Evolutionary conservation across 163 green algal genomes (phyloP), one percentile per base, ranked within the genome.

Genomic region (Picocystis sp.): DNA sequence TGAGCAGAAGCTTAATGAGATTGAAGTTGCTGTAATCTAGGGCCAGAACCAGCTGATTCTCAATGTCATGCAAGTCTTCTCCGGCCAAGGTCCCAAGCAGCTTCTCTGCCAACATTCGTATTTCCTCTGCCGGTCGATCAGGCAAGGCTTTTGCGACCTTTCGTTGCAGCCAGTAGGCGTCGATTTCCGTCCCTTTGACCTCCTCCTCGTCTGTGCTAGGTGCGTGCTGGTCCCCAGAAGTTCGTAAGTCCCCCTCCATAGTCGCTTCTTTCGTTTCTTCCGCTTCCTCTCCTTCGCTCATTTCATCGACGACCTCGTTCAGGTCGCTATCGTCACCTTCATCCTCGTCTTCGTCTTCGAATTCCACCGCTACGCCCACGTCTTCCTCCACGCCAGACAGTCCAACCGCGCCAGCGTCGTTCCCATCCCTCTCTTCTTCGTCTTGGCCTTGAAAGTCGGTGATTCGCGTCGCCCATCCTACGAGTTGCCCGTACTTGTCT

Each of bases 151-250:
- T 68, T 23, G 68, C 56, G 19, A 97, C 73, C 48, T 80, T 64
- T 25, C 89, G 80, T 77, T 98, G 89, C 66, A 98, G 80, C 90
- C 90, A 98, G 77, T 95, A 96, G 2, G 89, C 89, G 62, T 97
- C 89, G 62, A 98, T 93, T 53, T 94, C 83, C 61, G 82, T 66
- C 24, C 62, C 61, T 22, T 75, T 73, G 24, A 92, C 62, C 25
- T 69, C 76, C 2, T 71, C 70, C 22, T 72, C 76, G 42, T 74
- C 80, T n/a, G 57, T 76, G 0, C 57, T 79, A 10, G 73, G 71
- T 2, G 70, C 71, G 50, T 71, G 62, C 12, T 21, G 42, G 19
- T 13, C 56, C 3, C 45, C 54, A 33, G 44, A 6, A 11, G 44
- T 23, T 50, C 44, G 44, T 24, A 23, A 9, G 44, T 50, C 22